Evolutionary conservation across 768 basidiomycete genomes (phyloP).

Genomic region (Cystobasidium onofrii): DNA sequence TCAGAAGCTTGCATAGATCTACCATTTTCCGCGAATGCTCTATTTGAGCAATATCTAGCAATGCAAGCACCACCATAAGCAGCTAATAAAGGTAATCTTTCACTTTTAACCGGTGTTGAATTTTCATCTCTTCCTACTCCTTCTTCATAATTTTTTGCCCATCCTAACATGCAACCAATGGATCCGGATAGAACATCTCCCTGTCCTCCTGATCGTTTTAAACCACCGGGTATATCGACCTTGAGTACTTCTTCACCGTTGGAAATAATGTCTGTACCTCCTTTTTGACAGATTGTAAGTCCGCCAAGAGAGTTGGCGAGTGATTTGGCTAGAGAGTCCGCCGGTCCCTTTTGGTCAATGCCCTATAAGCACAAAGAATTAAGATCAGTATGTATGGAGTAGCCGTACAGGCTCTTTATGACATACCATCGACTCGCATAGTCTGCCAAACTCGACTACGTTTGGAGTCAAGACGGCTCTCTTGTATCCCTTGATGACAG

Average conservation of each 20-base stretch:
- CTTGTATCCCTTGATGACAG: constrained; percentile 71
- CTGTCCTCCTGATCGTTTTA: constrained; percentile 91
- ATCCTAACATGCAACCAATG: constrained; percentile 82
- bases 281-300: constrained; percentile 84
- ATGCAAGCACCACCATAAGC: constrained; percentile 80
- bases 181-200: constrained; percentile 85
- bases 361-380: constrained; percentile 38
- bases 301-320: constrained; percentile 73
- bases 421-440: constrained; percentile 65
- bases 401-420: neutral
- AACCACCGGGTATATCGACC: constrained; percentile 65
- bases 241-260: constrained; percentile 58
- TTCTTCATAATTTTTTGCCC: constrained; percentile 87
- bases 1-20: constrained; percentile 75
- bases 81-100: constrained; percentile 66
- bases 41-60: constrained; percentile 70
- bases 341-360: constrained; percentile 43
- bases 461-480: constrained; percentile 89
- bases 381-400: neutral
- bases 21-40: constrained; percentile 67
- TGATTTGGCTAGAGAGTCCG: constrained; percentile 55
- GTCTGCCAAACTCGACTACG: constrained; percentile 78
- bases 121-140: constrained; percentile 52
- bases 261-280: constrained; percentile 69
- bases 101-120: constrained; percentile 41